These are phyloP conservation scores for Citrus medica DNA, from an alignment of 345 rosid genomes.

Conservation along the genomic window DNA sequence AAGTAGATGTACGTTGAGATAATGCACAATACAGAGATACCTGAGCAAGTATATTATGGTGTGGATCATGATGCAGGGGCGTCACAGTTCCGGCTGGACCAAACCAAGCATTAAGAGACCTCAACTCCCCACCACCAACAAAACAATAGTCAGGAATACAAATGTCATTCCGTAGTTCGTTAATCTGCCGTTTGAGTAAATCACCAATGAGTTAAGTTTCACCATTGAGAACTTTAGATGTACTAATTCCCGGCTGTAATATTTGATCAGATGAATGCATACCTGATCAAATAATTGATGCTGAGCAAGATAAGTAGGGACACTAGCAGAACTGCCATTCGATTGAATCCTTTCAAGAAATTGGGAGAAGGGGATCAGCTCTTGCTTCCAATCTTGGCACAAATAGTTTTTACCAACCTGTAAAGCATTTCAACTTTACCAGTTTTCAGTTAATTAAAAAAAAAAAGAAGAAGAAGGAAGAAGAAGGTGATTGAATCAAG, in stretches of 20 bases:
- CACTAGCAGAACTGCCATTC: constrained; percentile 35
- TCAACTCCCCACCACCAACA: constrained; percentile 91
- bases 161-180: constrained; percentile 76
- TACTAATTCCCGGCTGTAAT: not conserved
- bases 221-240: constrained; percentile 10
- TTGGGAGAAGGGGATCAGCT: constrained; percentile 85
- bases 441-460: constrained; percentile 36
- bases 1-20: not conserved
- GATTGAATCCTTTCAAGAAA: constrained; percentile 79
- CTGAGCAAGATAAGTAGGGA: constrained; percentile 89
- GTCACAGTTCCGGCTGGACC: constrained; percentile 96
- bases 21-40: constrained; percentile 28
- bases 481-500: not conserved
- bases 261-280: not conserved
- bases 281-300: constrained; percentile 97
- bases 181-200: constrained; percentile 52
- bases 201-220: constrained; percentile 11
- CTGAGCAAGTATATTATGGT: constrained; percentile 96
- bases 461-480: too few relatives aligned
- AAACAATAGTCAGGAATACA: constrained; percentile 91
- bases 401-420: constrained; percentile 97
- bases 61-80: constrained; percentile 98
- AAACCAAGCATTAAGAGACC: constrained; percentile 92
- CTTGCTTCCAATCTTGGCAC: constrained; percentile 95
- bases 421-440: constrained; percentile 59